Conservation (phyloP, 257 asterid genomes). For the Solanum lignicaule region DNA sequence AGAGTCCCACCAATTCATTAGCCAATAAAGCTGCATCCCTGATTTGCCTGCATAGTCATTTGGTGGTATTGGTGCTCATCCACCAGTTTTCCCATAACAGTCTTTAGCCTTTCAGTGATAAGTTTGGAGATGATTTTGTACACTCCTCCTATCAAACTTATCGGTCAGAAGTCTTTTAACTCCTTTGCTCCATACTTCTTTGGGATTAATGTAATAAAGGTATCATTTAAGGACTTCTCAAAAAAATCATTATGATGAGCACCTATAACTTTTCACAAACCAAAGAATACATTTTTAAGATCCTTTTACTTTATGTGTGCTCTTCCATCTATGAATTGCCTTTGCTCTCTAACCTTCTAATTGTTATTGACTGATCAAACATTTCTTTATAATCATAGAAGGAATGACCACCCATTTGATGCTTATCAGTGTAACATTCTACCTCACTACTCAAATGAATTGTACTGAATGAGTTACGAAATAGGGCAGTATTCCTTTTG, state of each 20-base stretch:
- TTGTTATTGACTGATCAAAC: not conserved
- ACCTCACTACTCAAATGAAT: not conserved
- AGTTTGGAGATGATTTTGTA: not conserved
- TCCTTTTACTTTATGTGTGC: not conserved
- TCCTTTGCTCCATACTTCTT: not conserved
- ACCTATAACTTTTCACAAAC: not conserved
- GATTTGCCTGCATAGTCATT: not conserved
- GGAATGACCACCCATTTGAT: not conserved
- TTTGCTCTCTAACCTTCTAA: not conserved
- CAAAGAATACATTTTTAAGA: not conserved
- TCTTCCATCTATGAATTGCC: not conserved
- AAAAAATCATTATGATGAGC: not conserved
- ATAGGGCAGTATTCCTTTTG: not conserved
- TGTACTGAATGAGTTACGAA: not conserved
- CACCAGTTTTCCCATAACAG: not conserved
- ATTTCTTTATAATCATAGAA: not conserved
- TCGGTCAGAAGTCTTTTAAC: not conserved
- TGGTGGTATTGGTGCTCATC: not conserved
- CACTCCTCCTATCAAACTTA: not conserved
- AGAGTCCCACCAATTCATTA: not conserved
- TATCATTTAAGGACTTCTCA: not conserved
- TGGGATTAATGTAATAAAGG: not conserved
- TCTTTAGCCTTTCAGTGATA: not conserved
- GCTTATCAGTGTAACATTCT: not conserved
- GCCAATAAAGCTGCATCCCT: not conserved